These are phyloP conservation scores for Pilatotrama ljubarskyi DNA, from an alignment of 768 basidiomycete species.

Conservation along the genomic window DNA sequence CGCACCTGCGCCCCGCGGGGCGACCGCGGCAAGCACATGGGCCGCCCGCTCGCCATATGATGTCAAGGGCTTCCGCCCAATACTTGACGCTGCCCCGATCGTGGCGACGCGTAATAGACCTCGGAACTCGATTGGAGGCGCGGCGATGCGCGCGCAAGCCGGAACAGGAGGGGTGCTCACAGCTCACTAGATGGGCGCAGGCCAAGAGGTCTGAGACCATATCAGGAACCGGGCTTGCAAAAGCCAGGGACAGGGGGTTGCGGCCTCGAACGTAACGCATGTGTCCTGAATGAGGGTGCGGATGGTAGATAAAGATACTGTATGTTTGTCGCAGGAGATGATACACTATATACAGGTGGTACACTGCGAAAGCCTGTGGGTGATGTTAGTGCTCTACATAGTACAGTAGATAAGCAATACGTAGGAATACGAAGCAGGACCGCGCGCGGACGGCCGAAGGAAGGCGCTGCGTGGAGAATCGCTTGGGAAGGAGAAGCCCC, in stretches of 20 bases:
- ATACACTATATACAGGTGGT: constrained; percentile 21
- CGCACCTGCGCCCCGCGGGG: not conserved
- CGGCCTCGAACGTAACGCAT: not conserved
- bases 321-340: not conserved
- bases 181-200: no score
- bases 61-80: not conserved
- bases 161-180: no score
- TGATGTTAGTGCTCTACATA: constrained; percentile 6
- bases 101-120: not conserved
- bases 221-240: not conserved
- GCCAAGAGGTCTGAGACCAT: not conserved
- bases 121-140: not conserved
- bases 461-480: not conserved
- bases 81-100: not conserved
- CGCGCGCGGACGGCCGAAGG: not conserved
- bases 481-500: not conserved
- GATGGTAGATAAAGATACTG: not conserved
- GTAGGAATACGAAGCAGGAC: not conserved
- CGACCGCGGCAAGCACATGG: not conserved
- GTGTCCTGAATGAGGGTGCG: not conserved
- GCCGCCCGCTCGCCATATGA: not conserved
- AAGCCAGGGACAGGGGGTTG: not conserved
- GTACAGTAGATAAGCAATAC: constrained; percentile 8
- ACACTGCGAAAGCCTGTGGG: not conserved
- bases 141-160: not conserved